Percentiles rank a stretch among this genome's conserved stretches.
Conservation (phyloP, 257 asterid genomes). For the Primulina huaijiensis region DNA sequence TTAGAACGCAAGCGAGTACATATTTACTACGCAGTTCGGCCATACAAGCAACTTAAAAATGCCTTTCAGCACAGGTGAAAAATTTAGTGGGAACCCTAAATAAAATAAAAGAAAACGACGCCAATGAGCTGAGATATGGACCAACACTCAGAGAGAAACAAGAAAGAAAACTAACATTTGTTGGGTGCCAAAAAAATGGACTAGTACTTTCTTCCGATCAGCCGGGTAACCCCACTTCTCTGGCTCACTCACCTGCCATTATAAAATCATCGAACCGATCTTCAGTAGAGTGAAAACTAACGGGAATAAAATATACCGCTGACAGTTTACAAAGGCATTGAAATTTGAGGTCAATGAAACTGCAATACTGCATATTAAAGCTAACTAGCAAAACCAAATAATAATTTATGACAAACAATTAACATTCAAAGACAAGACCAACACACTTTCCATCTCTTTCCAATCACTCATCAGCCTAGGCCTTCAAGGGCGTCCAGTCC, state of each 20-base stretch:
- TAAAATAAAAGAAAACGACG: slow-evolving; percentile 2
- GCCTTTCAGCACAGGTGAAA: neutral
- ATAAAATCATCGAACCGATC: slow-evolving; percentile 19
- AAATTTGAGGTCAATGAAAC: slow-evolving; percentile 11
- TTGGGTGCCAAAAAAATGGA: slow-evolving; percentile 74
- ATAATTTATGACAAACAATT: neutral
- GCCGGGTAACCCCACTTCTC: slow-evolving; percentile 75
- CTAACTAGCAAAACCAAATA: slow-evolving; percentile 9
- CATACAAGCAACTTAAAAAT: too few relatives aligned
- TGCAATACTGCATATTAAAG: neutral
- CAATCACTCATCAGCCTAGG: neutral
- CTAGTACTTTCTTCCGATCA: slow-evolving; percentile 80
- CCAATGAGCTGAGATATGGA: neutral
- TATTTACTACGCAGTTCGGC: neutral
- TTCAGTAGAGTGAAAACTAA: slow-evolving; percentile 8
- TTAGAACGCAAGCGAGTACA: neutral
- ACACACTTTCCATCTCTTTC: neutral
- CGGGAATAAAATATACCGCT: too few relatives aligned
- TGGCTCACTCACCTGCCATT: slow-evolving; percentile 82
- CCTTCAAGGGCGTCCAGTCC: neutral
- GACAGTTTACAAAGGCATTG: neutral
- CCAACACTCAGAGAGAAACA: slow-evolving; percentile 6
- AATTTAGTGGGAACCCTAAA: neutral
- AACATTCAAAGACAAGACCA: neutral
- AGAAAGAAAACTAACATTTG: slow-evolving; percentile 66